These are phyloP conservation scores for Mrakia frigida DNA, from an alignment of 768 basidiomycete species.

Conservation along the genomic window DNA sequence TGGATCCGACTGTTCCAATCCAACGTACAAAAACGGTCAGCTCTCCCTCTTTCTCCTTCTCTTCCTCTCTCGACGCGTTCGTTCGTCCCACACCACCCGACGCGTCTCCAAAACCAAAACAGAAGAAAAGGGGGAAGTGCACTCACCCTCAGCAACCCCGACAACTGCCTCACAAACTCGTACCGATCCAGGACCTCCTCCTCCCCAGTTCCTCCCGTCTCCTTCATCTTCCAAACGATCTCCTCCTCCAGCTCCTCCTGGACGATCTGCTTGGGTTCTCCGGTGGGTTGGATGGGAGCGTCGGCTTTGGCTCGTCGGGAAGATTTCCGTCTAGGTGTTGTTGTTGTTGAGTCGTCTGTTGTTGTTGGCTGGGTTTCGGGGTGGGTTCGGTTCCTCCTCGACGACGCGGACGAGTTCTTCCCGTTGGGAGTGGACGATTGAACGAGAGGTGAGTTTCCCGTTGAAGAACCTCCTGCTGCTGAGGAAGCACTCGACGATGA, in stretches of 20 bases:
- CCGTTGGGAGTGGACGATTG: neutral
- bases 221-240: conserved; percentile 13
- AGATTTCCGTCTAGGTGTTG: neutral
- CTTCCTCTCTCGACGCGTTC: neutral
- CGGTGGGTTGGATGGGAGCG: neutral
- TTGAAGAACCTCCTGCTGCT: neutral
- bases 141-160: conserved; percentile 19
- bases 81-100: neutral
- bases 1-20: neutral
- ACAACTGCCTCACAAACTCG: conserved; percentile 8
- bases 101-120: neutral
- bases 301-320: neutral
- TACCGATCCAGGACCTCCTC: neutral
- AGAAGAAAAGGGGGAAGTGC: too few relatives aligned
- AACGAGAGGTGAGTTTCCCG: neutral
- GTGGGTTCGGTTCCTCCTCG: too few relatives aligned
- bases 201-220: neutral
- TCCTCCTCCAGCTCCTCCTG: conserved; percentile 20
- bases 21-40: neutral
- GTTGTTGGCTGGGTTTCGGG: too few relatives aligned
- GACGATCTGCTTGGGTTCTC: neutral
- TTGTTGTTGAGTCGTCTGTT: too few relatives aligned
- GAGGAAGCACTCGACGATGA: neutral
- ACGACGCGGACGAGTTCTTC: too few relatives aligned
- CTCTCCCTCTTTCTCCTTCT: neutral